phyloP scores from a whole-genome alignment of 1,284 basidiomycete species.

The Wolfiporia cocos region DNA sequence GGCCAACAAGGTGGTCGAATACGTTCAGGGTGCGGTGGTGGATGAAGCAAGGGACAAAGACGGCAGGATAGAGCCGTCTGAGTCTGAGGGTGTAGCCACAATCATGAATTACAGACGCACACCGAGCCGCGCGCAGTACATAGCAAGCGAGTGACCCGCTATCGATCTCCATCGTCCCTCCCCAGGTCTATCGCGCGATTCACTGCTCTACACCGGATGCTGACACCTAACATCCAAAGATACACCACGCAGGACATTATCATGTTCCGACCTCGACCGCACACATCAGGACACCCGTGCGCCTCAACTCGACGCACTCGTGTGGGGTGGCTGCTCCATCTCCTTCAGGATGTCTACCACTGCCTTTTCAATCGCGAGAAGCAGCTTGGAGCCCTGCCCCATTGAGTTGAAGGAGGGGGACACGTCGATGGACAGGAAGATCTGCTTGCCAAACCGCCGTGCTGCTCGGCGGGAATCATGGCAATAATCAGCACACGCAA shows the following conservation, averaged over 20 bases:
- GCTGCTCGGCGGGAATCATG: conserved; percentile 33
- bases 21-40: conserved; percentile 11
- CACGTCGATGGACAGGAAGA: conserved; percentile 68
- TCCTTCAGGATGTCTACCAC: conserved; percentile 43
- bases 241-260: too few relatives aligned
- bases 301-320: conserved; percentile 6
- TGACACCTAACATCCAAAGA: too few relatives aligned
- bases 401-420: conserved; percentile 36
- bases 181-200: too few relatives aligned
- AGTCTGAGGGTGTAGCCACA: conserved; percentile 16
- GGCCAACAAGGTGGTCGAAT: conserved; percentile 6
- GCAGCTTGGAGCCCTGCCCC: conserved; percentile 39
- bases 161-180: conserved; percentile 7
- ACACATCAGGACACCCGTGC: too few relatives aligned
- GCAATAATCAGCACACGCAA: conserved; percentile 4
- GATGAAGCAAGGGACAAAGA: conserved; percentile 17
- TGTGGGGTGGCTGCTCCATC: conserved; percentile 25
- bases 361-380: conserved; percentile 52
- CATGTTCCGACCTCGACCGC: too few relatives aligned
- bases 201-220: too few relatives aligned
- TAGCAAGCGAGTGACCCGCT: conserved; percentile 8
- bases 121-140: conserved; percentile 18
- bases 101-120: conserved; percentile 19
- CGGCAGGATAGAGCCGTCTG: conserved; percentile 17
- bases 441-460: conserved; percentile 54